Evolutionary conservation across 495 filamentous ascomycete species (phyloP).

Genomic region (Podospora conica): DNA sequence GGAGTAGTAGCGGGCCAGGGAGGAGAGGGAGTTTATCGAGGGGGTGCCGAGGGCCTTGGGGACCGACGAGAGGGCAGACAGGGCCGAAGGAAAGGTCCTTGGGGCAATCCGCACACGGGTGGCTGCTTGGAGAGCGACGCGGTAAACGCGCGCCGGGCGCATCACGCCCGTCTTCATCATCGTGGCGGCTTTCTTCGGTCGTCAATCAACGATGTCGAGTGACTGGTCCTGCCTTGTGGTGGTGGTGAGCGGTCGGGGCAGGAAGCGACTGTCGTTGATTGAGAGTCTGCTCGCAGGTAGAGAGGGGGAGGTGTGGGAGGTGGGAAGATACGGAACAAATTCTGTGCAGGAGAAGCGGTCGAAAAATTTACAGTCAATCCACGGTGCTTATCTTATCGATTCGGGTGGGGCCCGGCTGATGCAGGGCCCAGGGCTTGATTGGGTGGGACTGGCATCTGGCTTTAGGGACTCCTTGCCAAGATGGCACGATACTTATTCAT

Average conservation of each 20-base stretch:
- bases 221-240: conserved; percentile 6
- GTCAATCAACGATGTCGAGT: conserved; percentile 10
- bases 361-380: conserved; percentile 13
- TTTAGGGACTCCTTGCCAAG: neutral
- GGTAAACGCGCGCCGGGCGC: conserved; percentile 25
- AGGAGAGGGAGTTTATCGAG: conserved; percentile 11
- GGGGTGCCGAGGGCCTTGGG: conserved; percentile 11
- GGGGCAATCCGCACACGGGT: conserved; percentile 23
- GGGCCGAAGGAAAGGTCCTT: conserved; percentile 15
- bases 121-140: conserved; percentile 19
- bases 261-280: conserved; percentile 9
- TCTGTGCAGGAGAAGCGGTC: neutral
- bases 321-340: conserved; percentile 1
- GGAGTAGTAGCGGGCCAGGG: conserved; percentile 34
- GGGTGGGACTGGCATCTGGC: neutral
- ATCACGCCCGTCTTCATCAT: conserved; percentile 30
- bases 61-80: conserved; percentile 12
- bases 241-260: conserved; percentile 4
- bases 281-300: neutral
- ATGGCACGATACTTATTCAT: too few relatives aligned
- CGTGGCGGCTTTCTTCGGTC: neutral
- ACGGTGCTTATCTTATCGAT: conserved; percentile 13
- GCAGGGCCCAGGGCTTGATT: neutral
- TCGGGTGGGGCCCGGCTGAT: neutral
- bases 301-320: neutral